Evolutionary conservation across 352 stramenopile species (phyloP).

Genomic region (Pythium scleroteichum): DNA sequence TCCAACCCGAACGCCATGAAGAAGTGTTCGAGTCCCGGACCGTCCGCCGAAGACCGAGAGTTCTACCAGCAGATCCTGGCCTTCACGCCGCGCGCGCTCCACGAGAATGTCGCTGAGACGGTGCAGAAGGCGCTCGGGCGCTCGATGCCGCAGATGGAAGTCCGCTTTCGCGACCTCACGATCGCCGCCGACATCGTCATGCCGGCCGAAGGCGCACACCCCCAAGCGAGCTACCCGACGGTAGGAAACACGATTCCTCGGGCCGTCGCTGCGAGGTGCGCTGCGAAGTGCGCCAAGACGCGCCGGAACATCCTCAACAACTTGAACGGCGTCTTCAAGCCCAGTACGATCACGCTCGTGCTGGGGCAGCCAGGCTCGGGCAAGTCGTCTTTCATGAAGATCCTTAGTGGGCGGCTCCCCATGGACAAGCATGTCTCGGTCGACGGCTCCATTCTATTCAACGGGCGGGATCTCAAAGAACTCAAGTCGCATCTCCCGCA

Average conservation of each 20-base stretch:
- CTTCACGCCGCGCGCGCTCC: constrained; percentile 31
- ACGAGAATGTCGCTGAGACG: constrained; percentile 36
- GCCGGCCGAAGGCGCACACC: constrained; percentile 19
- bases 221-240: constrained; percentile 17
- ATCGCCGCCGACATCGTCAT: constrained; percentile 31
- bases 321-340: constrained; percentile 19
- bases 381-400: constrained; percentile 19
- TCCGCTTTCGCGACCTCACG: constrained; percentile 24
- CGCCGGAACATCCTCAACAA: constrained; percentile 22
- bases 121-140: constrained; percentile 28
- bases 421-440: constrained; percentile 21
- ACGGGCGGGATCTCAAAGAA: constrained; percentile 14
- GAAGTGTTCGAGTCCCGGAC: background rate
- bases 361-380: constrained; percentile 14
- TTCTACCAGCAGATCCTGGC: constrained; percentile 11
- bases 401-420: constrained; percentile 17
- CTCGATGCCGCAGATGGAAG: constrained; percentile 43
- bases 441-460: constrained; percentile 24
- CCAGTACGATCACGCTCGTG: constrained; percentile 15
- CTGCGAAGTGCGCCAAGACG: constrained; percentile 16
- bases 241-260: constrained; percentile 18
- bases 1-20: background rate
- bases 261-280: constrained; percentile 3
- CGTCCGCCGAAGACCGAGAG: constrained; percentile 6
- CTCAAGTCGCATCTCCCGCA: constrained; percentile 20